A percentile compares a stretch with the other conserved stretches of the same genome.
phyloP scores from a whole-genome alignment of 2,329 filamentous ascomycete genomes.

The Ophiostoma pallidulum region DNA sequence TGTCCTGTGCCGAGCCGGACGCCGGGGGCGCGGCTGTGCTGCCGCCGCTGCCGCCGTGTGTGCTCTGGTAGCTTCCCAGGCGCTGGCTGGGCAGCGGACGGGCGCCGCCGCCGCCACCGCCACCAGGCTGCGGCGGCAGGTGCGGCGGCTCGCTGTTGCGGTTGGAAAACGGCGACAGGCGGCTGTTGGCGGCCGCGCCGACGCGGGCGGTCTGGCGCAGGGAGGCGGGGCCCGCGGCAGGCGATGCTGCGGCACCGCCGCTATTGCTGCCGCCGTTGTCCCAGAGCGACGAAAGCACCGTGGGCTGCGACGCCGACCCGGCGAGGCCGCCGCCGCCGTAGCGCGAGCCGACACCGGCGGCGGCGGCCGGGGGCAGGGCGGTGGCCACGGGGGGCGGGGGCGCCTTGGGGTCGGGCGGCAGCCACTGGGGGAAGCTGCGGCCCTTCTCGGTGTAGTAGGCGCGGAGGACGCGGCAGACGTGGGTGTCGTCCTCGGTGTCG shows the following conservation, averaged over 20 bases:
- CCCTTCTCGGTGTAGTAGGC: conserved; percentile 89
- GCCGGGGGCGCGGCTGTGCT: conserved; percentile 30
- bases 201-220: conserved; percentile 32
- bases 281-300: conserved; percentile 49
- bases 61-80: conserved; percentile 62
- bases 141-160: conserved; percentile 23
- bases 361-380: conserved; percentile 43
- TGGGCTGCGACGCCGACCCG: conserved; percentile 20
- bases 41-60: conserved; percentile 23
- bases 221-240: conserved; percentile 29
- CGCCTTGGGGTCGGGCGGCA: conserved; percentile 79
- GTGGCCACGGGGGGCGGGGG: conserved; percentile 42
- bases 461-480: conserved; percentile 86
- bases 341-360: conserved; percentile 41
- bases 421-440: conserved; percentile 71
- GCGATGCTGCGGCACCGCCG: conserved; percentile 27
- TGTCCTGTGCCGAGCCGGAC: conserved; percentile 65
- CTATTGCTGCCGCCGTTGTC: conserved; percentile 32
- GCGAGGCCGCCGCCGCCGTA: conserved; percentile 38
- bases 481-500: conserved; percentile 80
- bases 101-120: conserved; percentile 17
- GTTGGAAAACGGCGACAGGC: conserved; percentile 19
- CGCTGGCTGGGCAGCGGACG: conserved; percentile 64
- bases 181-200: conserved; percentile 24
- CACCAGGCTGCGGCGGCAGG: conserved; percentile 7